Percentiles rank a stretch among this genome's conserved stretches.
Evolutionary conservation across 73 alveolate species (phyloP).

Genomic region (Uronychia binucleata): DNA sequence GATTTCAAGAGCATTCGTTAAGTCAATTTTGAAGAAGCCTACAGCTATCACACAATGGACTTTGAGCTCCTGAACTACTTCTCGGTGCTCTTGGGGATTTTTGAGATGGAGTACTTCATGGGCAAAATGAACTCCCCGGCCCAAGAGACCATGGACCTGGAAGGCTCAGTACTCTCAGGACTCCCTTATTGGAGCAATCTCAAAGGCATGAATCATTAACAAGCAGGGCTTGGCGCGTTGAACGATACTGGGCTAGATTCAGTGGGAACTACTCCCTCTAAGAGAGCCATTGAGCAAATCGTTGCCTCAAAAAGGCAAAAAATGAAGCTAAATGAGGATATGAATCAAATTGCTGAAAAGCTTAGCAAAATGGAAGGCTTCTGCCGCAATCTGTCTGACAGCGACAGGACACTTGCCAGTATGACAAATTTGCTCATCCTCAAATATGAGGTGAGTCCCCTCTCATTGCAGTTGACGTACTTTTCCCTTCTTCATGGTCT

Average conservation of each 20-base stretch:
- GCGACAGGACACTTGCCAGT: slow-evolving; percentile 1
- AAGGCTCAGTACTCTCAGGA: slow-evolving; percentile 19
- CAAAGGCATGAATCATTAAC: no score
- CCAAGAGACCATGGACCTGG: slow-evolving; percentile 27
- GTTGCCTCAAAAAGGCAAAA: slow-evolving; percentile 5
- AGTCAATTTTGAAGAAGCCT: slow-evolving; percentile 20
- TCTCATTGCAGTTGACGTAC: background rate
- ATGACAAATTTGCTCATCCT: slow-evolving; percentile 1
- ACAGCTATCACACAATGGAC: slow-evolving; percentile 4
- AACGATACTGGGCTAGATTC: background rate
- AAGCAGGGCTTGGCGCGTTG: no score
- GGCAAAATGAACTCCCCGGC: slow-evolving; percentile 45
- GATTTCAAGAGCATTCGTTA: slow-evolving; percentile 3
- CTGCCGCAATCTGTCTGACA: background rate
- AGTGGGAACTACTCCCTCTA: slow-evolving; percentile 1
- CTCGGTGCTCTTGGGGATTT: slow-evolving; percentile 10
- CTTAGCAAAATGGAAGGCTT: background rate
- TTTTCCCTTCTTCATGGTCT: slow-evolving; percentile 30
- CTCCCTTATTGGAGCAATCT: slow-evolving; percentile 39
- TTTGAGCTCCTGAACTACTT: slow-evolving; percentile 14
- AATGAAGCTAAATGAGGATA: slow-evolving; percentile 28
- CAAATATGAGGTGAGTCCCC: slow-evolving; percentile 4
- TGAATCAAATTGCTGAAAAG: background rate
- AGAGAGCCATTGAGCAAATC: slow-evolving; percentile 4
- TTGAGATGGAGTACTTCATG: slow-evolving; percentile 34